Conservation (phyloP, 1,139 yeast genomes). For the Hansenula lynferdii region DNA sequence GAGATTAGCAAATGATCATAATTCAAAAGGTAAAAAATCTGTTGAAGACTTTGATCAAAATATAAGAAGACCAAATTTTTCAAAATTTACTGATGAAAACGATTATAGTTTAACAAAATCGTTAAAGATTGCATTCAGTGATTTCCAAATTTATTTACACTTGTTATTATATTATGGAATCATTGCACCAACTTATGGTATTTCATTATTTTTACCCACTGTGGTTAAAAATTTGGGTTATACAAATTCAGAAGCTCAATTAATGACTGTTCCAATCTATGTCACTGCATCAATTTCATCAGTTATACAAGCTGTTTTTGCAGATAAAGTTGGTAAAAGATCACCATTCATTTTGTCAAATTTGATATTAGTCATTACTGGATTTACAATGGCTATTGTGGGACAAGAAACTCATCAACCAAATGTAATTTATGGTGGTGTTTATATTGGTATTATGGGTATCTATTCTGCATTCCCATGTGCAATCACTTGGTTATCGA, state of each 20-base stretch:
- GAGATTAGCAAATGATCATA: constrained; percentile 33
- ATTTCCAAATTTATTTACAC: constrained; percentile 18
- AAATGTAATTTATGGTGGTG: not conserved
- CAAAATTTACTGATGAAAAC: constrained; percentile 9
- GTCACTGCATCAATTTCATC: constrained; percentile 29
- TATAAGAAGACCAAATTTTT: constrained; percentile 7
- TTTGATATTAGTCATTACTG: constrained; percentile 26
- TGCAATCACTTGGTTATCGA: not conserved
- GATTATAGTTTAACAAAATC: constrained; percentile 11
- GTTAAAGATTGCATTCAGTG: constrained; percentile 9
- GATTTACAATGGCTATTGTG: constrained; percentile 28
- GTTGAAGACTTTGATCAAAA: not conserved
- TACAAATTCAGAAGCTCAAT: constrained; percentile 26
- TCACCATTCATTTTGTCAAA: constrained; percentile 30
- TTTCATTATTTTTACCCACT: constrained; percentile 25
- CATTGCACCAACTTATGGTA: constrained; percentile 12
- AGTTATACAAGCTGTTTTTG: constrained; percentile 26
- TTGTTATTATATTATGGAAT: constrained; percentile 14
- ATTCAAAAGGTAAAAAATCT: not conserved
- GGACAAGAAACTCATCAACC: constrained; percentile 13
- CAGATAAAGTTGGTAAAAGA: constrained; percentile 28
- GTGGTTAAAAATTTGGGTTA: constrained; percentile 28
- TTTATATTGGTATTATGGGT: not conserved
- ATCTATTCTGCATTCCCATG: not conserved
- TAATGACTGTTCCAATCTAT: constrained; percentile 33